Evolutionary conservation across 176 grass and related monocot genomes (phyloP).

Genomic region (Hsuehochloa calcarea): DNA sequence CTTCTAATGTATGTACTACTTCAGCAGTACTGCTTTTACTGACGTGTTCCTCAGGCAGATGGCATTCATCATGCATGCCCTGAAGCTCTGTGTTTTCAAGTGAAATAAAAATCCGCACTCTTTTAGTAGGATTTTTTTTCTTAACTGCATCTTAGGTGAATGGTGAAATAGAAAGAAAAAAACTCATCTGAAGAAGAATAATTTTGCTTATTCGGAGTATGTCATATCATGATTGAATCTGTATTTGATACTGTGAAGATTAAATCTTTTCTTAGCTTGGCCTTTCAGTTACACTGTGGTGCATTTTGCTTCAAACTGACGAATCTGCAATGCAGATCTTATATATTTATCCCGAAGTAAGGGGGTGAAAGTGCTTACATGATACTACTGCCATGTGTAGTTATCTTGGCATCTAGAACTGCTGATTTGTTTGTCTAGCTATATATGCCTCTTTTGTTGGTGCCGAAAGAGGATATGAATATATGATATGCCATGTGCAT

Average conservation of each 20-base stretch:
- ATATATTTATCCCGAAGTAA: not conserved
- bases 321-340: not conserved
- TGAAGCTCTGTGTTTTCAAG: not conserved
- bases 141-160: not conserved
- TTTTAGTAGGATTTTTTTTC: not conserved
- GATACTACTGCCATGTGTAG: slow-evolving; percentile 13
- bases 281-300: not conserved
- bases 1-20: not conserved
- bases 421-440: slow-evolving; percentile 12
- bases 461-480: slow-evolving; percentile 44
- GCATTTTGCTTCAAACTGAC: not conserved
- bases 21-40: not conserved
- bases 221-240: slow-evolving; percentile 11
- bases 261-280: not conserved
- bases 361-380: not conserved
- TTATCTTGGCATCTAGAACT: slow-evolving; percentile 18
- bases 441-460: not conserved
- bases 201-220: slow-evolving; percentile 1
- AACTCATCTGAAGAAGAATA: not conserved
- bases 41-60: not conserved
- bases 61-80: slow-evolving; percentile 1
- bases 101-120: not conserved
- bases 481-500: slow-evolving; percentile 44
- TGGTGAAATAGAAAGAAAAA: not conserved
- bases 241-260: not conserved